Evolutionary conservation across 495 filamentous ascomycete species (phyloP).

Genomic region (Hypoxylon rickii): DNA sequence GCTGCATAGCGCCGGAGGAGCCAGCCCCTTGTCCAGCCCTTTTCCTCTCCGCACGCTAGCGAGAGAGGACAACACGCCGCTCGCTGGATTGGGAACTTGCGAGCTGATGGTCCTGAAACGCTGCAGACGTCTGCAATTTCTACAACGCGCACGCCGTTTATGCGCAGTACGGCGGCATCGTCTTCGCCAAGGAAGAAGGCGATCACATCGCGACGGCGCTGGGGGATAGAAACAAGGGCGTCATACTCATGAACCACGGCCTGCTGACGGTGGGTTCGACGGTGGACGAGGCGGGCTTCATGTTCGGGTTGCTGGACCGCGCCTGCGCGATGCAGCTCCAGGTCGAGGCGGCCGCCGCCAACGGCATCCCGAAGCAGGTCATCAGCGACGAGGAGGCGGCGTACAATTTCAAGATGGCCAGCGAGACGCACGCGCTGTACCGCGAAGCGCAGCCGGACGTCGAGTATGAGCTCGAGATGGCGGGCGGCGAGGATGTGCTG

Average conservation of each 20-base stretch:
- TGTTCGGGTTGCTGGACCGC: conserved; percentile 57
- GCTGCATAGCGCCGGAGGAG: conserved; percentile 23
- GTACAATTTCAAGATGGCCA: conserved; percentile 58
- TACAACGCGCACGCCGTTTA: conserved; percentile 58
- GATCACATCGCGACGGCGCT: conserved; percentile 54
- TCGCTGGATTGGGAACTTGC: not conserved
- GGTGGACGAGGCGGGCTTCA: conserved; percentile 60
- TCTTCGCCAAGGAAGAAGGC: conserved; percentile 56
- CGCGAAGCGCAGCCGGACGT: conserved; percentile 53
- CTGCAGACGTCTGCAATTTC: conserved; percentile 58
- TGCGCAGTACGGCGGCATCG: conserved; percentile 59
- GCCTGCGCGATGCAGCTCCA: conserved; percentile 56
- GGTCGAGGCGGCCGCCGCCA: conserved; percentile 54
- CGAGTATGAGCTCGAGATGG: conserved; percentile 48
- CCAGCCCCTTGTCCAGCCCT: conserved; percentile 12
- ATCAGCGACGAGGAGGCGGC: conserved; percentile 57
- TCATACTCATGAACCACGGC: conserved; percentile 61
- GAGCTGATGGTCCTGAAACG: not conserved
- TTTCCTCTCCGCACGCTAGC: not conserved
- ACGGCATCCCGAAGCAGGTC: conserved; percentile 45
- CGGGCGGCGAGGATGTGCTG: conserved; percentile 47
- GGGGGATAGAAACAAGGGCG: conserved; percentile 49
- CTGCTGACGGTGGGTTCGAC: conserved; percentile 58
- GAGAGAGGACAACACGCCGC: not conserved
- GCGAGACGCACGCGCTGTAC: conserved; percentile 50